Evolutionary conservation across 257 asterid genomes (phyloP), one percentile per base, ranked within the genome.

Genomic region (Eustoma russellianum): DNA sequence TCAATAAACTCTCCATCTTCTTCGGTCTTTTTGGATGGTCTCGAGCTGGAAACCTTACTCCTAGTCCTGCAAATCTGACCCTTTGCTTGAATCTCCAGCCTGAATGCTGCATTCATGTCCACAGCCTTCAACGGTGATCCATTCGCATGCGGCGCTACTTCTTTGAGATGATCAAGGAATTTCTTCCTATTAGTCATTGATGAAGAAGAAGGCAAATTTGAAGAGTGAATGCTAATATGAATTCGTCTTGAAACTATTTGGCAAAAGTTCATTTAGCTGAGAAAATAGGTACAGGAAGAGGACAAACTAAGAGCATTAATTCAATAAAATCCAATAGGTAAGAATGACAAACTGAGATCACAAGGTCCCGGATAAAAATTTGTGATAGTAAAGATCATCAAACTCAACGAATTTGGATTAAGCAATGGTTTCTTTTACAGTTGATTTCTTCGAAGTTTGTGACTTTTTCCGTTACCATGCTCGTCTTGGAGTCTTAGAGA

Each of bases 21-120:
- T 8, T 48, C 28, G 17, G 5, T 52, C 11, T 14, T 51, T 3
- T 47, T 5, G 1, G 9, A 19, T 7, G 9, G 10, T 58, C 8
- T 5, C 33, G 56, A 38, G 40, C 14, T 24, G 40, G 2, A 3
- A 5, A 17, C 10, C 30, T 43, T 64, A 46, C n/a, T 56, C 50
- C 63, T 56, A 17, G 58, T n/a, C 55, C 34, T 64, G 17, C 53
- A 50, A 49, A 64, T 17, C 1, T 45, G 63, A 10, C 63, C 63
- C 34, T 7, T 15, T 3, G 48, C 34, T 10, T 15, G 62, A 50
- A 41, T 56, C 43, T 28, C 17, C 38, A 44, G 34, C 43, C 52
- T 57, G 12, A 47, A 12, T 8, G 48, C 34, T 52, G 43, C 53
- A 33, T 46, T 57, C 17, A 7, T 38, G 8, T 9, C 14, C 14